A percentile compares a stretch with the other conserved stretches of the same genome.
Evolutionary conservation across 768 basidiomycete species (phyloP).

Genomic region (Tulasnella sp.): DNA sequence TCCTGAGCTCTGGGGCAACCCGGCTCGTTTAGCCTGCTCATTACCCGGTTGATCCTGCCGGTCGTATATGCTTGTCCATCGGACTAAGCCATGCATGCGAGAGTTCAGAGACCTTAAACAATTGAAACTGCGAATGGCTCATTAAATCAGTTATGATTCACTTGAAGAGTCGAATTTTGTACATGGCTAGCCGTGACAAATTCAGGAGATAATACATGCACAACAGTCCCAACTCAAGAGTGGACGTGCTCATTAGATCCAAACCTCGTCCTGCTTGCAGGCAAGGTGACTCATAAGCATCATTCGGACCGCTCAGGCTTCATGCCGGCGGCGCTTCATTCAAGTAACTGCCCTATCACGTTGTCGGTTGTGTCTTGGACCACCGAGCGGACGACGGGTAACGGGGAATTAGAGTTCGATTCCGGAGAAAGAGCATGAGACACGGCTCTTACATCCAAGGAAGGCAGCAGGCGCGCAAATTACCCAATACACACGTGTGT

Average conservation of each 20-base stretch:
- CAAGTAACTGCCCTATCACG: slow-evolving; percentile 76
- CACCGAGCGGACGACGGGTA: slow-evolving; percentile 79
- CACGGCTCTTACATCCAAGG: slow-evolving; percentile 48
- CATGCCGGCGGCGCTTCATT: slow-evolving; percentile 71
- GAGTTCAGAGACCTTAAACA: slow-evolving; percentile 72
- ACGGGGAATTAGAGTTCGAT: slow-evolving; percentile 69
- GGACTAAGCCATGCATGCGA: slow-evolving; percentile 84
- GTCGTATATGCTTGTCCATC: slow-evolving; percentile 85
- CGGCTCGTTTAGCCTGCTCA: slow-evolving; percentile 11
- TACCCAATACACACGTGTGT: slow-evolving; percentile 44
- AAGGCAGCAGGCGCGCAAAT: slow-evolving; percentile 49
- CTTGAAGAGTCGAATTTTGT: slow-evolving; percentile 69
- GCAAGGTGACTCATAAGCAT: slow-evolving; percentile 75
- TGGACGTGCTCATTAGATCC: slow-evolving; percentile 76
- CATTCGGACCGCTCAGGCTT: slow-evolving; percentile 71
- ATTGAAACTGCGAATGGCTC: slow-evolving; percentile 82
- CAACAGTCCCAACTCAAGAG: slow-evolving; percentile 69
- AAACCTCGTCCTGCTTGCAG: slow-evolving; percentile 63
- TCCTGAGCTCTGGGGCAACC: not conserved
- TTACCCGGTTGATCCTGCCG: slow-evolving; percentile 84
- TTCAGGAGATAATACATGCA: slow-evolving; percentile 76
- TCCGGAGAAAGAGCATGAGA: slow-evolving; percentile 43
- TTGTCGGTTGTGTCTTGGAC: slow-evolving; percentile 45
- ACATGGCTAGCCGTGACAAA: slow-evolving; percentile 82
- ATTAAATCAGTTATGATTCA: slow-evolving; percentile 84